These are phyloP conservation scores for Fusarium brevicatenulatum DNA, from an alignment of 2,329 filamentous ascomycete genomes.

Conservation along the genomic window DNA sequence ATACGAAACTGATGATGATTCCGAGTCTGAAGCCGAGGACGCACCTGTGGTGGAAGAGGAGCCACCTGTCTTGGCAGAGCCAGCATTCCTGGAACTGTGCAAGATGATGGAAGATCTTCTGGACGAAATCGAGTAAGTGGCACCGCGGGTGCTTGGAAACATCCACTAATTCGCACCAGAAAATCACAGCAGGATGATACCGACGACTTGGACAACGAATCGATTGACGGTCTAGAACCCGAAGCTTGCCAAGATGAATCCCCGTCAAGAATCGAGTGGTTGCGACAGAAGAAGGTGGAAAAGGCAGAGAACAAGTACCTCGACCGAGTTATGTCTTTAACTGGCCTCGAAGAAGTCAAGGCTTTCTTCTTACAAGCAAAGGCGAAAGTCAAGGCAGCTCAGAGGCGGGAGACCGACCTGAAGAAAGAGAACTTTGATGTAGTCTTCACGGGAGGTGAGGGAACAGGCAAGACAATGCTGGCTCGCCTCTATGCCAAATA, in stretches of 20 bases:
- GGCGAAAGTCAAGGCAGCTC: conserved; percentile 60
- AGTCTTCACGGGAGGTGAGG: conserved; percentile 46
- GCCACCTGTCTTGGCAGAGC: conserved; percentile 40
- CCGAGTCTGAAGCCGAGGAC: conserved; percentile 36
- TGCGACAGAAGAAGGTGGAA: conserved; percentile 57
- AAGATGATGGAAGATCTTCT: conserved; percentile 43
- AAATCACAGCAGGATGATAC: conserved; percentile 24
- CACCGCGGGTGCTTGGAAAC: background rate
- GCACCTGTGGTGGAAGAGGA: conserved; percentile 28
- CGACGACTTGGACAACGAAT: conserved; percentile 43
- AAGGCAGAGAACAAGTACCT: conserved; percentile 62
- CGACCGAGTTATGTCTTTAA: conserved; percentile 69
- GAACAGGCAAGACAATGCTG: conserved; percentile 47
- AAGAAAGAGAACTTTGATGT: conserved; percentile 53
- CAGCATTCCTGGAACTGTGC: conserved; percentile 44
- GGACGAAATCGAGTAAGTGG: conserved; percentile 46
- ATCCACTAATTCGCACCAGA: conserved; percentile 22
- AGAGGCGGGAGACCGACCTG: conserved; percentile 59
- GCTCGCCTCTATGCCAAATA: conserved; percentile 46
- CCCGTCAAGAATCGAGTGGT: conserved; percentile 52
- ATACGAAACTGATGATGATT: conserved; percentile 35
- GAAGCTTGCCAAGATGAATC: conserved; percentile 52
- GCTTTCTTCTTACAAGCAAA: conserved; percentile 59
- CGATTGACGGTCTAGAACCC: conserved; percentile 44
- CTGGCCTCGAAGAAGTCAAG: conserved; percentile 72